A percentile compares a stretch with the other conserved stretches of the same genome.
Conservation (phyloP, 768 basidiomycete species). For the Lentinula sp. region DNA sequence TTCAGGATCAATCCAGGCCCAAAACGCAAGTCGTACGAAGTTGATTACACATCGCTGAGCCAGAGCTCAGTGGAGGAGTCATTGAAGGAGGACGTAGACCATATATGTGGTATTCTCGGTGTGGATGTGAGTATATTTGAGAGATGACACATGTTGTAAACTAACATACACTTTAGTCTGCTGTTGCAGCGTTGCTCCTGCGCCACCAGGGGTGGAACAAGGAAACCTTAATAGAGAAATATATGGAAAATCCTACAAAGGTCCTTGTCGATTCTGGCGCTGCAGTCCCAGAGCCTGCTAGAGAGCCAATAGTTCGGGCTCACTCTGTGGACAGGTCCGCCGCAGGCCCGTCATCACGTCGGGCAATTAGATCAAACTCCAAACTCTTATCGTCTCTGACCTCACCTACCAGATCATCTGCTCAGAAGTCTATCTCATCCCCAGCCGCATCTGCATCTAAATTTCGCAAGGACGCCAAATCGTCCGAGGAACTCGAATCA, state of each 20-base stretch:
- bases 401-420: slow-evolving; percentile 20
- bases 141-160: slow-evolving; percentile 5
- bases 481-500: slow-evolving; percentile 30
- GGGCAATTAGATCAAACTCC: slow-evolving; percentile 29
- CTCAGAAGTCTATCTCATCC: slow-evolving; percentile 19
- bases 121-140: slow-evolving; percentile 66
- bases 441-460: slow-evolving; percentile 15
- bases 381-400: slow-evolving; percentile 28
- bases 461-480: slow-evolving; percentile 19
- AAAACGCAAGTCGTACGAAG: slow-evolving; percentile 71
- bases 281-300: slow-evolving; percentile 36
- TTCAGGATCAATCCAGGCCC: slow-evolving; percentile 51
- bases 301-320: slow-evolving; percentile 2
- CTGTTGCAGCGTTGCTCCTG: slow-evolving; percentile 71
- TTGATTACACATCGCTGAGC: slow-evolving; percentile 75
- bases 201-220: slow-evolving; percentile 92
- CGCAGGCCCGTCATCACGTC: slow-evolving; percentile 18
- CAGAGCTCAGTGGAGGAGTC: slow-evolving; percentile 69
- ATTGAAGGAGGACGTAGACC: slow-evolving; percentile 76
- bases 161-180: slow-evolving; percentile 32
- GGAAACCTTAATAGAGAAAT: slow-evolving; percentile 92
- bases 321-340: slow-evolving; percentile 15
- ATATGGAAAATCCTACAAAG: slow-evolving; percentile 84
- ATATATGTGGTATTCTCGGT: slow-evolving; percentile 83
- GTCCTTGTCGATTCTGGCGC: slow-evolving; percentile 74